Evolutionary conservation across 2,329 filamentous ascomycete genomes (phyloP), one percentile per base, ranked within the genome.

Genomic region (Pseudogymnoascus sp.): DNA sequence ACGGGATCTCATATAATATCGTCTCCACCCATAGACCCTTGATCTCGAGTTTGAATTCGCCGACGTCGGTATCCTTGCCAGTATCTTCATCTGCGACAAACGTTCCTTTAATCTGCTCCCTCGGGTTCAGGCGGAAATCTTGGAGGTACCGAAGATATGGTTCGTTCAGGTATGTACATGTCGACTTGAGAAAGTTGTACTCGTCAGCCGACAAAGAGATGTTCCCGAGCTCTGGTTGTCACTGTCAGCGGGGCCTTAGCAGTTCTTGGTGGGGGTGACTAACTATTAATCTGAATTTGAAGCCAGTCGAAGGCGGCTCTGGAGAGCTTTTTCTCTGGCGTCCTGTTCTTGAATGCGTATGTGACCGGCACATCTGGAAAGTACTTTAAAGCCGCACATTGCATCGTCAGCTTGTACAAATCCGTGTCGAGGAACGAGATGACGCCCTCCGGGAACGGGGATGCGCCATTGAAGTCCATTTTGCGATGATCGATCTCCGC

Each of bases 1-100:
- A 82, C 0, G 94, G 94, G 63, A 99, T 97, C 77, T 99, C 94
- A 77, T 99, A 99, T 25, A 99, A 83, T 63, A 99, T 99, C 0
- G 94, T 97, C 68, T 97, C 92, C 7, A 91, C 83, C 94, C 94
- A 99, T 61, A 86, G 79, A 8, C 94, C 94, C 68, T 86, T 86
- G 65, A 95, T 87, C 40, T 85, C 78, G 66, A 97, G 86, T 67
- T 87, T 79, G 59, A 97, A 77, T 63, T 92, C 87, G 45, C 94
- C 94, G 45, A 87, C 69, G 63, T 87, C 85, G 2, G 84, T 78
- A 58, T 88, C 85, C 40, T 80, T 79, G 21, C 83, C 85, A 0
- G 83, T 86, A 68, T 89, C 79, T 36, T 77, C 72, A 3, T 74
- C 79, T 60, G 80, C 68, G 33, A 82, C 76, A 18, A 76, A 76